Evolutionary conservation across 495 filamentous ascomycete genomes (phyloP).

Genomic region (Diplogelasinospora grovesii): DNA sequence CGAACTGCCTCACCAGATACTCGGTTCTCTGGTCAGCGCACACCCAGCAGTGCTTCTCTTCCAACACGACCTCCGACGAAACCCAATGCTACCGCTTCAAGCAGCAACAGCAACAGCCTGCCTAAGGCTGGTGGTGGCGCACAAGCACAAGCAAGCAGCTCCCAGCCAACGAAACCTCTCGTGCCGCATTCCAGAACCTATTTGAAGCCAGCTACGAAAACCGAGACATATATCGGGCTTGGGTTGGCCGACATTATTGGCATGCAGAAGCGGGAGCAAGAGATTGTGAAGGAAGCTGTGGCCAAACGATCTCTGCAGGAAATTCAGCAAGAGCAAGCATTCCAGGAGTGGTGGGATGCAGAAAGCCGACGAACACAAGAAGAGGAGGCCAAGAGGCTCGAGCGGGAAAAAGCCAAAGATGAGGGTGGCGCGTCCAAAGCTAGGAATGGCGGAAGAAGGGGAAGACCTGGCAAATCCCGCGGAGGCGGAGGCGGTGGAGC

Average conservation of each 20-base stretch:
- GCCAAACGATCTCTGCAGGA: conserved; percentile 83
- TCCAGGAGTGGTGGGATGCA: conserved; percentile 96
- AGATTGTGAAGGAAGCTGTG: conserved; percentile 71
- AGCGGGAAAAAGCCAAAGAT: conserved; percentile 24
- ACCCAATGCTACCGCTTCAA: conserved; percentile 3
- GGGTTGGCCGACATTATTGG: conserved; percentile 84
- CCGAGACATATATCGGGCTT: conserved; percentile 56
- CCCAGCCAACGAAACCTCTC: conserved; percentile 16
- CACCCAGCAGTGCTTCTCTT: conserved; percentile 9
- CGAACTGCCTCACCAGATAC: conserved; percentile 51
- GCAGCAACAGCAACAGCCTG: conserved; percentile 7
- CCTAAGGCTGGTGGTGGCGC: no score
- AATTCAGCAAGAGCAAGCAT: conserved; percentile 93
- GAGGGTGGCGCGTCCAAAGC: conserved; percentile 16
- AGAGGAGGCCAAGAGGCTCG: conserved; percentile 48
- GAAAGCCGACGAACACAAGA: conserved; percentile 67
- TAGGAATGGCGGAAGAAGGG: conserved; percentile 19
- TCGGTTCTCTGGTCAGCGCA: conserved; percentile 45
- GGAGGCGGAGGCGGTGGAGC: conserved; percentile 1
- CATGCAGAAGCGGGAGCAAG: conserved; percentile 79
- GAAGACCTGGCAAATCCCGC: conserved; percentile 20
- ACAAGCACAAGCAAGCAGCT: not conserved
- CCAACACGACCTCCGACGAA: conserved; percentile 4
- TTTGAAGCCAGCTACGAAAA: conserved; percentile 34
- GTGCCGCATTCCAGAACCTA: conserved; percentile 47